Evolutionary conservation across 139 green algal species (phyloP), one percentile per base, ranked within the genome.

Genomic region (Haematococcus lacustris): DNA sequence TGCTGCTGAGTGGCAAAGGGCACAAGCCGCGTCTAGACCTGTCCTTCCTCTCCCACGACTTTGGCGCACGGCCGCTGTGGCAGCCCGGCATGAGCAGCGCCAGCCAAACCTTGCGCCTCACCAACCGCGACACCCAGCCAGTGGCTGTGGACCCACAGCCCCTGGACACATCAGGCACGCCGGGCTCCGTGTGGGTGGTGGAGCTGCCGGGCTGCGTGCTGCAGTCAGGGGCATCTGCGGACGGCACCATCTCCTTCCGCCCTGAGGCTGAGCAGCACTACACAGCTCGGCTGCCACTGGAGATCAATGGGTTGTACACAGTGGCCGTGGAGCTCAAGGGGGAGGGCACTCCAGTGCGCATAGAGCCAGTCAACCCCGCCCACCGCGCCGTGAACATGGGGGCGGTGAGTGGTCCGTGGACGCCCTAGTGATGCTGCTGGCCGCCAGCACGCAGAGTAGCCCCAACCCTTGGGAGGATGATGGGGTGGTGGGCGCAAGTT

Each of bases 251-350:
- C 51, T 80, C 50, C 2, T 93, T 93, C 78, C 76, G 66, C 60
- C 90, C 90, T 7, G 68, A 63, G 3, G 72, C 59, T 21, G 61
- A 68, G 3, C 25, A 65, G 51, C 7, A 38, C 2, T 89, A 87
- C 71, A 21, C 4, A n/a, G 64, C 76, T 23, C 68, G 72, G 28
- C 57, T 93, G 32, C 77, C 78, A 7, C 78, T 95, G 30, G 76
- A 90, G 65, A 73, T 95, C 72, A 94, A 92, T 67, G 89, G 88
- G 21, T 81, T 95, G 5, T 92, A 85, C 82, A 88, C 78, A 2
- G 68, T 93, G 47, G 75, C 83, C 51, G 82, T 95, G 9, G 64
- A 76, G 38, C 26, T 90, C 51, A 76, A 51, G 60, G 84, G 81
- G 30, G 88, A 92, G 71, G 88, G 85, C 62, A 72, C 77, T 21